A percentile compares a stretch with the other conserved stretches of the same genome.
These are phyloP conservation scores for Naganishia albida DNA, from an alignment of 1,284 basidiomycete species.

Conservation along the genomic window DNA sequence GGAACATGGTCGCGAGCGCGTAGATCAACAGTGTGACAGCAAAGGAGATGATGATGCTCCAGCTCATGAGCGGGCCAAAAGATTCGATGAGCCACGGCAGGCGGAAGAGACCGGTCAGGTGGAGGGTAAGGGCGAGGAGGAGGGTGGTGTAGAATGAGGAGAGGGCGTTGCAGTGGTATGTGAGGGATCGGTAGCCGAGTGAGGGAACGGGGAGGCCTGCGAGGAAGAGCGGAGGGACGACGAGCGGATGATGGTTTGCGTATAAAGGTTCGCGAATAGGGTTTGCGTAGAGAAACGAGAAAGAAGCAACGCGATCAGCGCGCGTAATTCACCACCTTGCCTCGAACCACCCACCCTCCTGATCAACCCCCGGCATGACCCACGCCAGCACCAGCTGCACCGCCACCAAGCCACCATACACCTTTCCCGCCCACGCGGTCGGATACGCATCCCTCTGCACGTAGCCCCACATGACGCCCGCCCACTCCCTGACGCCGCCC, in stretches of 20 bases:
- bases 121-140: conserved; percentile 71
- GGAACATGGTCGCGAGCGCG: conserved; percentile 65
- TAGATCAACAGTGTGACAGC: conserved; percentile 77
- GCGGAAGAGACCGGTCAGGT: conserved; percentile 80
- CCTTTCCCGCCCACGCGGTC: conserved; percentile 79
- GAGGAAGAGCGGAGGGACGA: too few species aligned
- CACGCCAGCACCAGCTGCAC: conserved; percentile 89
- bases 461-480: conserved; percentile 79
- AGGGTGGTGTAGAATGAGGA: conserved; percentile 84
- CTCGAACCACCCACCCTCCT: conserved; percentile 62
- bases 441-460: conserved; percentile 89
- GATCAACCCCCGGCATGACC: conserved; percentile 86
- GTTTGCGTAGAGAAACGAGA: too few species aligned
- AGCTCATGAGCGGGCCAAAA: conserved; percentile 94
- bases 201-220: conserved; percentile 85
- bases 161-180: conserved; percentile 96
- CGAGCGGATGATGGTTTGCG: too few species aligned
- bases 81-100: conserved; percentile 95
- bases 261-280: too few species aligned
- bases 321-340: conserved; percentile 18
- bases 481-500: conserved; percentile 67
- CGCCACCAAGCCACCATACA: conserved; percentile 84
- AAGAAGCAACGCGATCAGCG: not conserved
- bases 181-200: conserved; percentile 84
- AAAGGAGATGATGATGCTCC: conserved; percentile 90